Percentiles rank a stretch among this genome's conserved stretches.
Conservation (phyloP, 2,329 filamentous ascomycete genomes). For the Cordyceps cicadae region DNA sequence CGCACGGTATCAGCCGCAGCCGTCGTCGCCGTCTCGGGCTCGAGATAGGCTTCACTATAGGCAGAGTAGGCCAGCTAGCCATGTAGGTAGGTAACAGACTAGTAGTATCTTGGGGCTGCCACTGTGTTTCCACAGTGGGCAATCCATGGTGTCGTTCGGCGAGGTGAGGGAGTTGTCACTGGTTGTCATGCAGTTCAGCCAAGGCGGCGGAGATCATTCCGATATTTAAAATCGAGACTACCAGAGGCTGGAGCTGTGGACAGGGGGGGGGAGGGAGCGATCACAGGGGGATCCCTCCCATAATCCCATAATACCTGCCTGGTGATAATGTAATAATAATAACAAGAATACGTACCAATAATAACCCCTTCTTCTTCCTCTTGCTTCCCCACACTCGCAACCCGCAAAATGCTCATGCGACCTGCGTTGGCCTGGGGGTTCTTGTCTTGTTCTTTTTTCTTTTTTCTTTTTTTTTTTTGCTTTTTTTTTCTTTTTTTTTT, state of each 20-base stretch:
- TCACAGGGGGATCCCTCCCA: neutral
- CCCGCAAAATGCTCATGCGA: conserved; percentile 1
- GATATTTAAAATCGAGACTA: neutral
- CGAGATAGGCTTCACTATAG: too few species aligned
- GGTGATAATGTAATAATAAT: too few species aligned
- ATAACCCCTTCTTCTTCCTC: neutral
- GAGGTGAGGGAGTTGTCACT: too few species aligned
- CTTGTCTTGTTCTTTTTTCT: too few species aligned
- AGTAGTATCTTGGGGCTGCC: neutral
- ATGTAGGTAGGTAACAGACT: neutral
- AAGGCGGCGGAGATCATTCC: conserved; percentile 5
- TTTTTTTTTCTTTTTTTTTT: too few species aligned
- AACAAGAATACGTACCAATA: too few species aligned
- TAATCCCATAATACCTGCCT: too few species aligned
- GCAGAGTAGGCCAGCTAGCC: too few species aligned
- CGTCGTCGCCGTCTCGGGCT: neutral
- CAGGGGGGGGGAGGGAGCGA: too few species aligned
- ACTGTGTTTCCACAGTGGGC: neutral
- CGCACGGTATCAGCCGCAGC: neutral
- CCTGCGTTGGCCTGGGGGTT: neutral
- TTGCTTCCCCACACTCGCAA: neutral
- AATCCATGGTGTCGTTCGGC: too few species aligned
- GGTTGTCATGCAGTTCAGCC: neutral
- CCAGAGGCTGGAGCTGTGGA: neutral
- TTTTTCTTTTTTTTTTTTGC: too few species aligned